These are phyloP conservation scores for Rhododendron henanense DNA, from an alignment of 148 eudicot species.

Conservation along the genomic window DNA sequence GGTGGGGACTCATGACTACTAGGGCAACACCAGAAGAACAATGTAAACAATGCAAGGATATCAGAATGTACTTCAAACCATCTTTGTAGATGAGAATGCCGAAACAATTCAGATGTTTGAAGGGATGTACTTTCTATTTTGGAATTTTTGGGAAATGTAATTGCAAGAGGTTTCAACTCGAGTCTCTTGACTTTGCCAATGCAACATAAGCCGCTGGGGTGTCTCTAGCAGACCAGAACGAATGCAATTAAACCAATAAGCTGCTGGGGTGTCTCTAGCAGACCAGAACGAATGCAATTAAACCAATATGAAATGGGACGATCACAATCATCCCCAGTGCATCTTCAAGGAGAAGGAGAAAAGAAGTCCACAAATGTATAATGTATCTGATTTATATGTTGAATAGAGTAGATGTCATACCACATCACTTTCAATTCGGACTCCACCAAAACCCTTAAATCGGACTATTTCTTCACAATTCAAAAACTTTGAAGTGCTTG, in stretches of 20 bases:
- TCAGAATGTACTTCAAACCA: not conserved
- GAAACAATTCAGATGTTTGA: not conserved
- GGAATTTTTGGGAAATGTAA: not conserved
- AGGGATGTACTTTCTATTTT: not conserved
- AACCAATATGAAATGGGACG: not conserved
- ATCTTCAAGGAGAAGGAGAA: no score
- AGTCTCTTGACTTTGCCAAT: not conserved
- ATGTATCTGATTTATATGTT: not conserved
- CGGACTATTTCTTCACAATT: slow-evolving; percentile 45
- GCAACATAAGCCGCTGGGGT: not conserved
- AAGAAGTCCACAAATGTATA: not conserved
- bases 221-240: not conserved
- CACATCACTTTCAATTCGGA: slow-evolving; percentile 95
- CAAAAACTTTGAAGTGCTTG: slow-evolving; percentile 69
- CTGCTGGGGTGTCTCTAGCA: no score
- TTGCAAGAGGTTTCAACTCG: not conserved
- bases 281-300: not conserved
- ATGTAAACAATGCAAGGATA: not conserved
- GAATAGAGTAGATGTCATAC: slow-evolving; percentile 30
- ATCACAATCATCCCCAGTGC: not conserved
- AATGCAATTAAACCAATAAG: not conserved
- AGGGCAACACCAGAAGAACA: not conserved
- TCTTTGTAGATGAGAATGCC: not conserved
- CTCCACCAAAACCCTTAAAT: slow-evolving; percentile 92
- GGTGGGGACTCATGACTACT: not conserved